Evolutionary conservation across 1,284 basidiomycete species (phyloP).

Genomic region (Ganoderma boninense): DNA sequence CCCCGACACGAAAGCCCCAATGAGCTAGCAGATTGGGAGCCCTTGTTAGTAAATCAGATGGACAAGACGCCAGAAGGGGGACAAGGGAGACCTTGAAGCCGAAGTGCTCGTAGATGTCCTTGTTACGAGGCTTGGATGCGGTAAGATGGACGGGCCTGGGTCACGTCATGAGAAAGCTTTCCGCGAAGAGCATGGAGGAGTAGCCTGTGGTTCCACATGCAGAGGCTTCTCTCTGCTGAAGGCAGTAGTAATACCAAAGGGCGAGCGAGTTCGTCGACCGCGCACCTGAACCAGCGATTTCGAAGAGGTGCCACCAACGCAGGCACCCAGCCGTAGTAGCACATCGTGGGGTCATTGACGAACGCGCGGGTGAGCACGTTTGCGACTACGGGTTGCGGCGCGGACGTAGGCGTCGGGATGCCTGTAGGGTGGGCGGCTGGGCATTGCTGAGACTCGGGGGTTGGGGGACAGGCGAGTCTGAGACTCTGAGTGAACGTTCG

Average conservation of each 20-base stretch:
- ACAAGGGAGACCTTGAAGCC: not conserved
- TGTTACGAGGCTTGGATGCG: slow-evolving; percentile 1
- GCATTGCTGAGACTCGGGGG: not conserved
- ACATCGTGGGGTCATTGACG: slow-evolving; percentile 4
- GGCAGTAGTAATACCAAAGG: too few species aligned
- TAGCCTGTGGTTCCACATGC: not conserved
- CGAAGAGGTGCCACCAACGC: slow-evolving; percentile 1
- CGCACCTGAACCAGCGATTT: not conserved
- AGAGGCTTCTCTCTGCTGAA: not conserved
- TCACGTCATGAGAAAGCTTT: not conserved
- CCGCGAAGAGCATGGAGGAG: slow-evolving; percentile 1
- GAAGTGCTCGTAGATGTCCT: not conserved
- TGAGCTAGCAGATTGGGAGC: not conserved
- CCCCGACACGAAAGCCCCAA: not conserved
- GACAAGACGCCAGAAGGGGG: not conserved
- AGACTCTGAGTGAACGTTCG: too few species aligned
- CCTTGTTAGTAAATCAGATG: not conserved
- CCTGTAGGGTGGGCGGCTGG: too few species aligned
- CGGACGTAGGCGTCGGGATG: slow-evolving; percentile 6
- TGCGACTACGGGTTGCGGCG: not conserved
- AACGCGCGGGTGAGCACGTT: slow-evolving; percentile 3
- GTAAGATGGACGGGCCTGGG: not conserved
- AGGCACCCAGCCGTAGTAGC: not conserved
- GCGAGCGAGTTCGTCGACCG: not conserved
- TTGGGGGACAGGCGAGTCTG: too few species aligned